Evolutionary conservation across 306 rosid species (phyloP).

Genomic region (Castanea crenata): DNA sequence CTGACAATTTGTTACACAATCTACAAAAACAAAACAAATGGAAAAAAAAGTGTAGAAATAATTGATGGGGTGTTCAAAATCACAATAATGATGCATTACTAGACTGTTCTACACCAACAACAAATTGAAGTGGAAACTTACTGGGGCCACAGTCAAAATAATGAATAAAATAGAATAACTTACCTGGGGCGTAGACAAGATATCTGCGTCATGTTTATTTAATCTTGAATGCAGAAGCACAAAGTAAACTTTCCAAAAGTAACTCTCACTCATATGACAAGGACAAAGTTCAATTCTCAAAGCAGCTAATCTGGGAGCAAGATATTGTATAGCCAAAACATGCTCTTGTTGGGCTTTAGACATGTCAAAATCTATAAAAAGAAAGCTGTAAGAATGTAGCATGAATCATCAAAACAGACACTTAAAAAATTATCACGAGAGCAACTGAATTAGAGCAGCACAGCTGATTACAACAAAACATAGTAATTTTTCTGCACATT

Average conservation of each 20-base stretch:
- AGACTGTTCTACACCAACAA: background rate
- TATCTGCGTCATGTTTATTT: conserved; percentile 72
- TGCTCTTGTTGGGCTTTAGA: conserved; percentile 76
- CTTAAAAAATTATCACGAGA: background rate
- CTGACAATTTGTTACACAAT: background rate
- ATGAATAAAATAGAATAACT: conserved; percentile 1
- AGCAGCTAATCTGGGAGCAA: conserved; percentile 89
- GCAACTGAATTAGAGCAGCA: background rate
- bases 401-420: conserved; percentile 9
- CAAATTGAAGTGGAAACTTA: background rate
- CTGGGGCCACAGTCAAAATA: background rate
- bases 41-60: background rate
- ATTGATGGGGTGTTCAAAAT: background rate
- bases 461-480: conserved; percentile 1
- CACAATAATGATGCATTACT: background rate
- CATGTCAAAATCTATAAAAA: conserved; percentile 77
- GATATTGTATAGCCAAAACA: conserved; percentile 61
- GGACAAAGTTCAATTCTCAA: conserved; percentile 94
- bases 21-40: background rate
- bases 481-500: background rate
- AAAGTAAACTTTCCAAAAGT: conserved; percentile 97
- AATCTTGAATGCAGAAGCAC: conserved; percentile 94
- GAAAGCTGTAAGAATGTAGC: conserved; percentile 24
- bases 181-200: conserved; percentile 83
- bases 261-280: conserved; percentile 88